Evolutionary conservation across 2,329 filamentous ascomycete genomes (phyloP), one percentile per base, ranked within the genome.

Genomic region (Westerdykella aurantiaca): DNA sequence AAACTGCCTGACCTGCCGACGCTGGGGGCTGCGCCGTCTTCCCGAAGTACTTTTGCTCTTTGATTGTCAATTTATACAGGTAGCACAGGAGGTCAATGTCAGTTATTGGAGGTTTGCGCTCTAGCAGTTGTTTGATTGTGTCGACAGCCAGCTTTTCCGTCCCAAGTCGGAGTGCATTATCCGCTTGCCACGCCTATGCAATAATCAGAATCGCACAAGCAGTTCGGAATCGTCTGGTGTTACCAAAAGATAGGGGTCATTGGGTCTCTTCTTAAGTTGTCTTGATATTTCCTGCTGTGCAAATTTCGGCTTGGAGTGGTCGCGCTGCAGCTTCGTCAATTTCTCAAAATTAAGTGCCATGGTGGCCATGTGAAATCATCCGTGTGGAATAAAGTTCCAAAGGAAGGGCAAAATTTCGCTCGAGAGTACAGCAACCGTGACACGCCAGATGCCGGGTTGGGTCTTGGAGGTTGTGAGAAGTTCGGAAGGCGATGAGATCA

Each of bases 291-390:
- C 60, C 17, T 55, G 51, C 16, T 61, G 49, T 35, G 33, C 33
- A 41, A 60, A 58, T 50, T 66, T 67, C 31, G 61, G 52, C 47
- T 61, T 66, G 12, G 60, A 54, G 39, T 60, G 60, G 34, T 64
- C 60, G 29, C 56, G 57, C 18, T 22, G 17, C 25, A 60, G 55
- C 40, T 60, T 66, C 10, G 45, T 40, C 23, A 66, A 51, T 44
- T 59, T 66, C 13, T 67, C 63, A 58, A 59, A 66, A 46, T 66
- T 63, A 41, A 57, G 56, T 31, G 64, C 59, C 64, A 67, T 67
- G 33, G 22, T 40, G 39, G 42, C 33, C 10, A 12, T 4, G 25
- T 9, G 25, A 7, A 29, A 5, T 9, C 25, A 29, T 29, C 25
- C 4, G 25, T 29, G 25, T 12, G 7, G 25, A 29, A 10, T 2